Percentiles rank a stretch among this genome's conserved stretches.
Conservation (phyloP, 83 land plant species). For the Larix sibirica region DNA sequence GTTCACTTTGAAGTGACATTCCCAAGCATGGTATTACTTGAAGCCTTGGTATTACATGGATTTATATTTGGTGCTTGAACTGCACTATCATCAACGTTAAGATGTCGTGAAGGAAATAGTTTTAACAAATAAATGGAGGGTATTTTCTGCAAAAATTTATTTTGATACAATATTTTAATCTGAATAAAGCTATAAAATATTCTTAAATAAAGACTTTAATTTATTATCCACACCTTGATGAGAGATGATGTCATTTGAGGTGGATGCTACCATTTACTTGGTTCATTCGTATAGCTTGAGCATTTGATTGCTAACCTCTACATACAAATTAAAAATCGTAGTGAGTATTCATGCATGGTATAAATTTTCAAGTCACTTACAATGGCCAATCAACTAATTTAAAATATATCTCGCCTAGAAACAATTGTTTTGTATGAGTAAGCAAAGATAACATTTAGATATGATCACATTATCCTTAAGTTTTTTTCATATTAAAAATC, state of each 20-base stretch:
- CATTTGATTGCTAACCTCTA: constrained; percentile 59
- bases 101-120: too few species aligned
- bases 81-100: too few species aligned
- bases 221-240: background rate
- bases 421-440: background rate
- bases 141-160: too few species aligned
- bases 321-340: background rate
- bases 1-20: too few species aligned
- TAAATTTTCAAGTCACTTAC: background rate
- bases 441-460: background rate
- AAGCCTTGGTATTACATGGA: too few species aligned
- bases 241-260: constrained; percentile 13
- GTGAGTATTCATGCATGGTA: background rate
- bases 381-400: background rate
- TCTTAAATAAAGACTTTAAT: background rate
- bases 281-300: constrained; percentile 45
- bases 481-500: background rate
- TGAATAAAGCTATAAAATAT: background rate
- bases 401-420: background rate
- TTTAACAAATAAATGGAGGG: too few species aligned
- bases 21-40: too few species aligned
- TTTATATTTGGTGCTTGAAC: too few species aligned
- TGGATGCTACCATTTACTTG: constrained; percentile 27
- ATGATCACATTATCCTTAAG: background rate
- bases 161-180: background rate